Conservation (phyloP, 2,329 filamentous ascomycete species). For the Penicillium paneum region DNA sequence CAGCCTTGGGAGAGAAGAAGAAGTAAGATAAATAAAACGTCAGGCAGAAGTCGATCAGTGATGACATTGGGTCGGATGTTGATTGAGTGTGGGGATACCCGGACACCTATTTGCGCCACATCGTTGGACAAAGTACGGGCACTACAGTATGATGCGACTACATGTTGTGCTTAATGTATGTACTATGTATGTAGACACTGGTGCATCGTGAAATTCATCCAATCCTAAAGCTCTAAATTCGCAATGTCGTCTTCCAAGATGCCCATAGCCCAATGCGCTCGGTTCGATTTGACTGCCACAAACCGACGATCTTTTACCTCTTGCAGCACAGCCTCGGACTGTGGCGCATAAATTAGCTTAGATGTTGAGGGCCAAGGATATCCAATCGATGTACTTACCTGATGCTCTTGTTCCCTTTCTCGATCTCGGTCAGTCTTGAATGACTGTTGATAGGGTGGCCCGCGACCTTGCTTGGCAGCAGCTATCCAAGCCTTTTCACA, state of each 20-base stretch:
- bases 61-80: slow-evolving; percentile 15
- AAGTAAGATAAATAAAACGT: slow-evolving; percentile 2
- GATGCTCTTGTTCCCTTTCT: neutral
- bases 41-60: slow-evolving; percentile 20
- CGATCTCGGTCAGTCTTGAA: slow-evolving; percentile 17
- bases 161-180: slow-evolving; percentile 4
- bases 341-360: slow-evolving; percentile 22
- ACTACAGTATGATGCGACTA: slow-evolving; percentile 1
- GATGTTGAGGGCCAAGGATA: neutral
- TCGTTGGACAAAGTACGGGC: neutral
- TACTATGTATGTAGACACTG: neutral
- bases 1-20: slow-evolving; percentile 13
- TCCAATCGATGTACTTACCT: slow-evolving; percentile 15
- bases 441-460: slow-evolving; percentile 64
- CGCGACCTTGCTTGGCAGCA: slow-evolving; percentile 67
- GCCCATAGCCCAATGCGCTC: slow-evolving; percentile 73
- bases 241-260: slow-evolving; percentile 75
- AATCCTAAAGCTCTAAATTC: slow-evolving; percentile 54
- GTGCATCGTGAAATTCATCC: neutral
- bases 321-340: slow-evolving; percentile 21
- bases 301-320: slow-evolving; percentile 48
- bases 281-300: slow-evolving; percentile 61
- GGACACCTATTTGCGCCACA: slow-evolving; percentile 1
- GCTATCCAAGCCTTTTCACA: slow-evolving; percentile 83
- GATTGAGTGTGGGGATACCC: neutral